A percentile compares a stretch with the other conserved stretches of the same genome.
Evolutionary conservation across 2,329 filamentous ascomycete genomes (phyloP).

Genomic region (Shiraia sp.): DNA sequence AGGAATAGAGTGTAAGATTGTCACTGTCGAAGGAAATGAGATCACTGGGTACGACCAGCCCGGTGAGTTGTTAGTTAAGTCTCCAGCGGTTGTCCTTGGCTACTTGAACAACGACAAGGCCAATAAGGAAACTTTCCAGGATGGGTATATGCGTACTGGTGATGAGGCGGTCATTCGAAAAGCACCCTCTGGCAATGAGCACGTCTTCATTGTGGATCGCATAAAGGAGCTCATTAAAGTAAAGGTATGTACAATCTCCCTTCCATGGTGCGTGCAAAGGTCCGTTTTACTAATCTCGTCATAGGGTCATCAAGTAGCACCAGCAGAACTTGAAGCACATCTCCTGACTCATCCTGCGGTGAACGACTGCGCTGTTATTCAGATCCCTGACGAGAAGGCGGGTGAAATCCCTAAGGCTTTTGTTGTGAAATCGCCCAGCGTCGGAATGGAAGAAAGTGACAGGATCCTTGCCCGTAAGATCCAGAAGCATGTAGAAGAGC

Average conservation of each 20-base stretch:
- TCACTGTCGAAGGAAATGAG: slow-evolving; percentile 70
- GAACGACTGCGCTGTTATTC: slow-evolving; percentile 79
- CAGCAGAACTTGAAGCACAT: slow-evolving; percentile 80
- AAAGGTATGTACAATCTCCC: slow-evolving; percentile 56
- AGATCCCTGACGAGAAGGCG: slow-evolving; percentile 65
- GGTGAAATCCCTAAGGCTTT: slow-evolving; percentile 68
- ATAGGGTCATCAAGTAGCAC: slow-evolving; percentile 79
- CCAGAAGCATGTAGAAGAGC: slow-evolving; percentile 61
- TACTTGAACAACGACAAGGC: slow-evolving; percentile 88
- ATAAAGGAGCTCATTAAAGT: slow-evolving; percentile 80
- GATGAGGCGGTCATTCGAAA: slow-evolving; percentile 65
- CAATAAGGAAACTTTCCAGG: slow-evolving; percentile 77
- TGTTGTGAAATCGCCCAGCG: slow-evolving; percentile 57
- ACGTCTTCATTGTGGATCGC: slow-evolving; percentile 83
- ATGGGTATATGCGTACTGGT: slow-evolving; percentile 80
- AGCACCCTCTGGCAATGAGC: slow-evolving; percentile 68
- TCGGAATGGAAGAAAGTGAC: slow-evolving; percentile 55
- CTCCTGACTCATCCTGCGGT: slow-evolving; percentile 74
- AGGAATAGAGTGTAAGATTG: slow-evolving; percentile 65
- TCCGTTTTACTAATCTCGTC: neutral
- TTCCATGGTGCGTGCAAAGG: too few relatives aligned
- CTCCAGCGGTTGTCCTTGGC: slow-evolving; percentile 70
- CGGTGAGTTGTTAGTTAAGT: slow-evolving; percentile 80
- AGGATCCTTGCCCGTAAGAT: slow-evolving; percentile 56
- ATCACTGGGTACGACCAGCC: slow-evolving; percentile 72